A percentile compares a stretch with the other conserved stretches of the same genome.
phyloP scores from a whole-genome alignment of 192 early-diverging fungal genomes.

The Coemansia erecta region DNA sequence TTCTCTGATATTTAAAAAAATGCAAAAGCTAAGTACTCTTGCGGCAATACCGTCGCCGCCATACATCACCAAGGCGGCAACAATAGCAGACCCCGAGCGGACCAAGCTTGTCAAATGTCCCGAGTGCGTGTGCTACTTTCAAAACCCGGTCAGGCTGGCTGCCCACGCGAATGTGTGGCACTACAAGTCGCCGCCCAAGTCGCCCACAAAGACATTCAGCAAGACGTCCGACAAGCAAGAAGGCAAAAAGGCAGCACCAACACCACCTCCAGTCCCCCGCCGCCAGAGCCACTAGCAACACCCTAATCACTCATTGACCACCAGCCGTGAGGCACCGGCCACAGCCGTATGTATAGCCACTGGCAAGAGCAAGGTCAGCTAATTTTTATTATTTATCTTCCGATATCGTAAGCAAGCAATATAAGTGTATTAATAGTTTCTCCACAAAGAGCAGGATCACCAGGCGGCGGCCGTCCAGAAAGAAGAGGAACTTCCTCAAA shows the following conservation, averaged over 20 bases:
- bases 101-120: constrained; percentile 32
- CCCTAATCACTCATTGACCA: neutral
- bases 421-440: no score
- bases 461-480: no score
- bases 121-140: constrained; percentile 42
- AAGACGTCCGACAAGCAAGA: neutral
- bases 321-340: no score
- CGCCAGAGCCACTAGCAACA: constrained; percentile 2
- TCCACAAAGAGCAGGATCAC: no score
- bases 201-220: no score
- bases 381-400: no score
- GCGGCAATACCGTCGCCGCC: neutral
- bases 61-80: constrained; percentile 1
- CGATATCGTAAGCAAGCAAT: no score
- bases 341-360: no score
- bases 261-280: neutral
- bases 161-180: constrained; percentile 51
- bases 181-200: constrained; percentile 15
- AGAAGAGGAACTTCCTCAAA: no score
- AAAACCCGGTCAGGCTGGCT: constrained; percentile 13
- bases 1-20: neutral
- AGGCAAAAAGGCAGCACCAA: neutral
- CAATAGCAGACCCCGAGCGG: constrained; percentile 1
- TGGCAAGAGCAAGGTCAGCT: no score
- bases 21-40: constrained; percentile 1